Evolutionary conservation across 2,329 filamentous ascomycete genomes (phyloP).

Genomic region (Calonectria hongkongensis): DNA sequence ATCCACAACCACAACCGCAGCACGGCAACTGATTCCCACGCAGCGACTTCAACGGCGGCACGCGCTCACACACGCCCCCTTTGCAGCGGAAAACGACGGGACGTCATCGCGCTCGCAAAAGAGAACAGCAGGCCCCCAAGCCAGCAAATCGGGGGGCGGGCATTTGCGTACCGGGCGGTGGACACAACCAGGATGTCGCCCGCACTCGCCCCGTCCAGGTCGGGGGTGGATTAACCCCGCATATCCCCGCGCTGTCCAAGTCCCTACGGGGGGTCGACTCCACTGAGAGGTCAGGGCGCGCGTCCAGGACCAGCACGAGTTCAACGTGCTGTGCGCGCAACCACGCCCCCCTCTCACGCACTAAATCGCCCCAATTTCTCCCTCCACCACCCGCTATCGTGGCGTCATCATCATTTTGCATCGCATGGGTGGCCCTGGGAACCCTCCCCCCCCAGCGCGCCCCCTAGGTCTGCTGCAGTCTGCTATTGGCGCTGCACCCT

Average conservation of each 20-base stretch:
- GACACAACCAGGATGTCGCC: conserved; percentile 20
- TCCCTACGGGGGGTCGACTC: neutral
- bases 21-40: neutral
- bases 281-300: conserved; percentile 8
- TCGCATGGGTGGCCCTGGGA: conserved; percentile 9
- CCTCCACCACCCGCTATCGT: neutral
- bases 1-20: neutral
- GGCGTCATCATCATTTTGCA: conserved; percentile 30
- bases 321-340: neutral
- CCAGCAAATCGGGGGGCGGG: conserved; percentile 29
- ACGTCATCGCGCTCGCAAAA: conserved; percentile 5
- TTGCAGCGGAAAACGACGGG: conserved; percentile 2
- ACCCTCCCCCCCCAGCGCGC: neutral
- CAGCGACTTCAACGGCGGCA: neutral
- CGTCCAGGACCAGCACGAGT: neutral
- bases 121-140: conserved; percentile 6
- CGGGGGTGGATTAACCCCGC: conserved; percentile 29
- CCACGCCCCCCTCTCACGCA: conserved; percentile 10
- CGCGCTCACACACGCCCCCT: conserved; percentile 2
- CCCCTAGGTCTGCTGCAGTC: neutral
- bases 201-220: conserved; percentile 7
- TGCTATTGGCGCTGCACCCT: conserved; percentile 8
- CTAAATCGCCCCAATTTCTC: conserved; percentile 2
- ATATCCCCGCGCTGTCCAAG: conserved; percentile 33
- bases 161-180: conserved; percentile 34